Evolutionary conservation across 2,329 filamentous ascomycete species (phyloP).

Genomic region (Colletotrichum liriopes): DNA sequence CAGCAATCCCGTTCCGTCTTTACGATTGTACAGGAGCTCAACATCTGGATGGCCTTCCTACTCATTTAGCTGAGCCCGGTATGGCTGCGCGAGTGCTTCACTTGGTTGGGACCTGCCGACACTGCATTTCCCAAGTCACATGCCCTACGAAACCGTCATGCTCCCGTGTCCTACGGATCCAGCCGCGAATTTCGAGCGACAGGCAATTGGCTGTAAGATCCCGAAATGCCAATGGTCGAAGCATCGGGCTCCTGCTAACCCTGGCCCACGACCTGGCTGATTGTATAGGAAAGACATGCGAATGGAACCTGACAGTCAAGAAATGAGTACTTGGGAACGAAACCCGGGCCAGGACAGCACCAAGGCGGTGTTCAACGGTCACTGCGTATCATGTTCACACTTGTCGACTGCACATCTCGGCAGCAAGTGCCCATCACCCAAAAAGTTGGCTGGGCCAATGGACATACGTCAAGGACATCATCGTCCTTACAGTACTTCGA

Average conservation of each 20-base stretch:
- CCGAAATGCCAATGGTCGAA: slow-evolving; percentile 6
- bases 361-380: not conserved
- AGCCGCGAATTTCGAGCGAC: not conserved
- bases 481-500: not conserved
- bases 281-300: not conserved
- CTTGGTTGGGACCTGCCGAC: not conserved
- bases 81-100: not conserved
- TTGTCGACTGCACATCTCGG: not conserved
- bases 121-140: slow-evolving; percentile 14
- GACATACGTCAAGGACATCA: not conserved
- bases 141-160: not conserved
- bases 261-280: not conserved
- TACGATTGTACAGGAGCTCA: not conserved
- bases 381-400: too few species aligned
- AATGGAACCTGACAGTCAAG: not conserved
- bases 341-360: not conserved
- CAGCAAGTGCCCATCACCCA: not conserved
- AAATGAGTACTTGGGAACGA: not conserved
- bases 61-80: not conserved
- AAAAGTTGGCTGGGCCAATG: not conserved
- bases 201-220: slow-evolving; percentile 1
- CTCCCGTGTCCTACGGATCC: not conserved
- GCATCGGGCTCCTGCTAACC: not conserved
- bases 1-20: not conserved
- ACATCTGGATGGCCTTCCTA: not conserved